phyloP scores from a whole-genome alignment of 116 monocot genomes.

The Iris pallida region DNA sequence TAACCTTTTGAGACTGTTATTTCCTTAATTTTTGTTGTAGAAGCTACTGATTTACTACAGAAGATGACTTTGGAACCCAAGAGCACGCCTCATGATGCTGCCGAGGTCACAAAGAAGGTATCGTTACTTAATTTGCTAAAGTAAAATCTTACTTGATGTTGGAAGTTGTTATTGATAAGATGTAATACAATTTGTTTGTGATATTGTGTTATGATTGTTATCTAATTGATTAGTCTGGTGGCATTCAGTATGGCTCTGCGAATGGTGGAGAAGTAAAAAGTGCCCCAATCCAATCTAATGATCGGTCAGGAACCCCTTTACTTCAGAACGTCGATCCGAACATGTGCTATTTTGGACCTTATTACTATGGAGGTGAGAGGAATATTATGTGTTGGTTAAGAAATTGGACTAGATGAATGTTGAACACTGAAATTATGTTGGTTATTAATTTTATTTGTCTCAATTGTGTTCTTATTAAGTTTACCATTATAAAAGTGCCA shows the following conservation, averaged over 20 bases:
- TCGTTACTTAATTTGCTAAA: background rate
- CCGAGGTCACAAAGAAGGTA: constrained; percentile 26
- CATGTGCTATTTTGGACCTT: constrained; percentile 13
- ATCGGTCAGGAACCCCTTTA: constrained; percentile 14
- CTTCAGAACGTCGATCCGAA: constrained; percentile 14
- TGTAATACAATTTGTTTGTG: background rate
- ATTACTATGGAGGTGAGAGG: constrained; percentile 22
- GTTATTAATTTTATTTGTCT: background rate
- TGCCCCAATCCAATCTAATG: background rate
- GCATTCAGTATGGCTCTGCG: background rate
- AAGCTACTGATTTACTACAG: constrained; percentile 18
- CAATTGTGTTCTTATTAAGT: background rate
- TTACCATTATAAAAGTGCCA: background rate
- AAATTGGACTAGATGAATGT: background rate
- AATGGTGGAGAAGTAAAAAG: constrained; percentile 7
- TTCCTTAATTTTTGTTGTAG: background rate
- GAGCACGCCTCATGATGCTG: constrained; percentile 11
- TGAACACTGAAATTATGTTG: background rate
- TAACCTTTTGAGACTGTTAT: no score
- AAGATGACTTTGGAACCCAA: constrained; percentile 23
- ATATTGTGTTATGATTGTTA: background rate
- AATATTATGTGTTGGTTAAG: background rate
- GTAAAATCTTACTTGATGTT: background rate
- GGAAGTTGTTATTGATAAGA: background rate
- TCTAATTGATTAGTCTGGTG: background rate